Conservation (phyloP, 352 stramenopile species). For the Phytophthora foliorum region DNA sequence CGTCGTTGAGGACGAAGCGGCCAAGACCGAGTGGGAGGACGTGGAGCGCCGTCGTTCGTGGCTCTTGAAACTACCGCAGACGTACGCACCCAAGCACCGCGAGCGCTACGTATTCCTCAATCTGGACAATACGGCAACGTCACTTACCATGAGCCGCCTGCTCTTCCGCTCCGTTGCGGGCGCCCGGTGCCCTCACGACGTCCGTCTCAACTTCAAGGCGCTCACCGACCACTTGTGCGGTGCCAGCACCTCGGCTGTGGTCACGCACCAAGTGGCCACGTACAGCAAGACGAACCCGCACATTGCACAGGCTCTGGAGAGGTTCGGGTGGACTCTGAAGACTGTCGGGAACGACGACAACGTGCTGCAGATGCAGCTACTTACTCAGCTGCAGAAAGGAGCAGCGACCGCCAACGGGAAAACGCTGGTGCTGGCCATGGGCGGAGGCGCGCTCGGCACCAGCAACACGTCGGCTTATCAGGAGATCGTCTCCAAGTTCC, state of each 20-base stretch:
- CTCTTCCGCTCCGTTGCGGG: slow-evolving; percentile 19
- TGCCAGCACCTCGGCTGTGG: slow-evolving; percentile 3
- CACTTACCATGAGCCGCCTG: slow-evolving; percentile 17
- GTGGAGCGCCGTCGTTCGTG: slow-evolving; percentile 30
- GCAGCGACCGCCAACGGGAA: slow-evolving; percentile 22
- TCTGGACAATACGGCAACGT: slow-evolving; percentile 23
- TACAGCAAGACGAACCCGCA: slow-evolving; percentile 21
- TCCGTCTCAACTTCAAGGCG: slow-evolving; percentile 28
- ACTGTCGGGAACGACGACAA: slow-evolving; percentile 13
- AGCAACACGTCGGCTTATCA: slow-evolving; percentile 20
- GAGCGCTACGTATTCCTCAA: slow-evolving; percentile 32
- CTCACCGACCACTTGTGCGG: slow-evolving; percentile 30
- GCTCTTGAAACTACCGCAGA: slow-evolving; percentile 18
- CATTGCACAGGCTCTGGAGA: slow-evolving; percentile 19
- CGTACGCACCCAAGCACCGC: slow-evolving; percentile 26
- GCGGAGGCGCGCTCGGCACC: slow-evolving; percentile 10
- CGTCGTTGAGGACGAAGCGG: slow-evolving; percentile 6
- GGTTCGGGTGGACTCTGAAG: slow-evolving; percentile 27
- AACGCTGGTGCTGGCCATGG: slow-evolving; percentile 31
- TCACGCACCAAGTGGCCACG: slow-evolving; percentile 21
- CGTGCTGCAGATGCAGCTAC: slow-evolving; percentile 1
- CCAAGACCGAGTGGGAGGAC: slow-evolving; percentile 21
- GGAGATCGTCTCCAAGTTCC: slow-evolving; percentile 29
- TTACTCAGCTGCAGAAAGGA: slow-evolving; percentile 11
- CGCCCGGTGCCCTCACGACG: slow-evolving; percentile 14